Conservation (phyloP, 2,329 filamentous ascomycete genomes). For the Zalaria obscura region DNA sequence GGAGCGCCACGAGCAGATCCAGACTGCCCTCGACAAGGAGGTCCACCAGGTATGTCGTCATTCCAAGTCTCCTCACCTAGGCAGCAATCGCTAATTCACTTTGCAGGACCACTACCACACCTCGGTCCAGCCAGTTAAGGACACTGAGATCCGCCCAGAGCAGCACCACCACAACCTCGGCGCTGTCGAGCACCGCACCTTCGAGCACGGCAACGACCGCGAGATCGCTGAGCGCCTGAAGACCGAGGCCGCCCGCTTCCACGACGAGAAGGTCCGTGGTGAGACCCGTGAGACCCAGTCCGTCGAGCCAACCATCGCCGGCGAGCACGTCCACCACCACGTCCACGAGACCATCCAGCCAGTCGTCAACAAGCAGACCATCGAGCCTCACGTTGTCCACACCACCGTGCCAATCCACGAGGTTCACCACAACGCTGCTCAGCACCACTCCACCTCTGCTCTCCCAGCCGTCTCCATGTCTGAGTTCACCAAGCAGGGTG, state of each 20-base stretch:
- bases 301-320: constrained; percentile 35
- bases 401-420: constrained; percentile 61
- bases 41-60: constrained; percentile 38
- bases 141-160: constrained; percentile 38
- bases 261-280: constrained; percentile 32
- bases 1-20: constrained; percentile 46
- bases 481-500: constrained; percentile 47
- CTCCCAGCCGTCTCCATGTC: constrained; percentile 50
- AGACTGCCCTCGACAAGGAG: constrained; percentile 51
- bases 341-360: constrained; percentile 58
- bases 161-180: constrained; percentile 46
- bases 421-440: constrained; percentile 50
- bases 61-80: no score
- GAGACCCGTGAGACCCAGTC: constrained; percentile 35
- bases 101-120: constrained; percentile 51
- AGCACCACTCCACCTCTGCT: constrained; percentile 50
- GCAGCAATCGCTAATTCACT: no score
- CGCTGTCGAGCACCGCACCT: constrained; percentile 44
- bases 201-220: constrained; percentile 44
- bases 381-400: constrained; percentile 54
- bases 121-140: constrained; percentile 46
- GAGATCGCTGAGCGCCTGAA: constrained; percentile 34
- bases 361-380: constrained; percentile 51
- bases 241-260: constrained; percentile 41
- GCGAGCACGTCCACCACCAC: constrained; percentile 51